These are phyloP conservation scores for Gracilaria gracilis DNA, from an alignment of 23 red algal genomes.

Conservation along the genomic window DNA sequence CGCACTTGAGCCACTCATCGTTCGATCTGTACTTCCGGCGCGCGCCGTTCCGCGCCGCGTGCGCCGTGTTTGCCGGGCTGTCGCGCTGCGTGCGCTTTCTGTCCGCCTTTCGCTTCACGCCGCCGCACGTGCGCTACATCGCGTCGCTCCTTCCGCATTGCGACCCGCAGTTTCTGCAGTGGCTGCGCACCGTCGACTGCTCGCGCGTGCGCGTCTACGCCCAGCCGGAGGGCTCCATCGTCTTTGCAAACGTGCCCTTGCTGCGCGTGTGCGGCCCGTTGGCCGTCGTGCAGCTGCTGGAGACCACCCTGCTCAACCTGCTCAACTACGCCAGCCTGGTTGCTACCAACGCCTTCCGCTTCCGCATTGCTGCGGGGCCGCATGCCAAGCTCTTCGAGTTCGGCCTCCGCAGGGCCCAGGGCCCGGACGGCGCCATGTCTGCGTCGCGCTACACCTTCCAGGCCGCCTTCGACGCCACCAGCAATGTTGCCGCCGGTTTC, in stretches of 20 bases:
- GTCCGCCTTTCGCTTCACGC: conserved; percentile 63
- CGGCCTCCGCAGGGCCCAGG: conserved; percentile 87
- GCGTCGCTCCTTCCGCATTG: not conserved
- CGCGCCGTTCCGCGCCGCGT: conserved; percentile 65
- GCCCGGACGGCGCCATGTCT: conserved; percentile 79
- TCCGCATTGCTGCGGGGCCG: conserved; percentile 70
- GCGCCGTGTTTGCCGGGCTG: conserved; percentile 77
- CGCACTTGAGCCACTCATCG: conserved; percentile 21
- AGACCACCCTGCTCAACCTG: conserved; percentile 87
- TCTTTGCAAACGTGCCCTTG: conserved; percentile 75
- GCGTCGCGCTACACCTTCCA: conserved; percentile 81
- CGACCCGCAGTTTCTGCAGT: conserved; percentile 64
- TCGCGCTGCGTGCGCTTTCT: conserved; percentile 72
- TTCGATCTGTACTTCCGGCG: conserved; percentile 90
- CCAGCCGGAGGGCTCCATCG: conserved; percentile 61
- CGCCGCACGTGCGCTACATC: conserved; percentile 50
- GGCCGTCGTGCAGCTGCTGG: conserved; percentile 85
- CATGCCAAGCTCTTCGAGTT: conserved; percentile 83
- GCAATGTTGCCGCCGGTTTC: conserved; percentile 77
- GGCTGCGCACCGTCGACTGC: conserved; percentile 33
- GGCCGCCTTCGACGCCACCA: conserved; percentile 83
- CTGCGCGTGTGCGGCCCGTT: conserved; percentile 75
- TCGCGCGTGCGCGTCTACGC: conserved; percentile 46
- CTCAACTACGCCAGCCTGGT: conserved; percentile 84
- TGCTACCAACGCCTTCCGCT: conserved; percentile 82